These are phyloP conservation scores for Dittrichia graveolens DNA, from an alignment of 129 eudicot species.

Conservation along the genomic window DNA sequence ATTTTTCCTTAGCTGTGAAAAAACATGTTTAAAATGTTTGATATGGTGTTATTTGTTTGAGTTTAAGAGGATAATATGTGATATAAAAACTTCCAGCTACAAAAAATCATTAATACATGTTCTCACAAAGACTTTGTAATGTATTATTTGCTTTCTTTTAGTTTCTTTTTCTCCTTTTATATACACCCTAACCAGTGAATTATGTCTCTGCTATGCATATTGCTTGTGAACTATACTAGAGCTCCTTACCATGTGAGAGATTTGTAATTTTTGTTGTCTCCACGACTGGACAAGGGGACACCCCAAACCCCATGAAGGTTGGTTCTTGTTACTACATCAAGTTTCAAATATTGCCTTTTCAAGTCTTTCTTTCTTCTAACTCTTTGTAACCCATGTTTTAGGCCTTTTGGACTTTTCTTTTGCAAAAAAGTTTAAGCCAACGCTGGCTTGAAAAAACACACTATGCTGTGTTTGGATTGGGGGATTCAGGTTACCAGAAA, in stretches of 20 bases:
- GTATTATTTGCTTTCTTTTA: neutral
- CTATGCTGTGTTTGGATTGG: slow-evolving; percentile 94
- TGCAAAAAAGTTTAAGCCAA: slow-evolving; percentile 64
- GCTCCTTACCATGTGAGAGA: slow-evolving; percentile 49
- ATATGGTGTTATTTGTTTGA: neutral
- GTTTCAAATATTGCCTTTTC: slow-evolving; percentile 1
- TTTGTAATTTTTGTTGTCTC: slow-evolving; percentile 86
- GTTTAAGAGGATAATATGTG: neutral
- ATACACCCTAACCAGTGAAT: slow-evolving; percentile 1
- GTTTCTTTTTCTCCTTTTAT: neutral
- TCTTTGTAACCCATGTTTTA: slow-evolving; percentile 28
- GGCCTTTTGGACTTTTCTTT: slow-evolving; percentile 85
- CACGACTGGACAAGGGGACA: slow-evolving; percentile 96
- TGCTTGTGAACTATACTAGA: slow-evolving; percentile 47
- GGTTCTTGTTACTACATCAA: slow-evolving; percentile 13
- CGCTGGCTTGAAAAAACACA: slow-evolving; percentile 73
- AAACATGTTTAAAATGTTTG: neutral
- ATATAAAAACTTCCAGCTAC: neutral
- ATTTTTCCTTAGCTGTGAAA: neutral
- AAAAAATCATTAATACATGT: neutral
- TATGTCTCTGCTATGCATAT: slow-evolving; percentile 21
- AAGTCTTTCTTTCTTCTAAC: slow-evolving; percentile 2
- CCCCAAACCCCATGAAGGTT: slow-evolving; percentile 94
- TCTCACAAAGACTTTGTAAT: neutral
- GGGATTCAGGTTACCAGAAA: slow-evolving; percentile 95